These are phyloP conservation scores for Fusarium verticillioides DNA, from an alignment of 2,329 filamentous ascomycete genomes.

Conservation along the genomic window DNA sequence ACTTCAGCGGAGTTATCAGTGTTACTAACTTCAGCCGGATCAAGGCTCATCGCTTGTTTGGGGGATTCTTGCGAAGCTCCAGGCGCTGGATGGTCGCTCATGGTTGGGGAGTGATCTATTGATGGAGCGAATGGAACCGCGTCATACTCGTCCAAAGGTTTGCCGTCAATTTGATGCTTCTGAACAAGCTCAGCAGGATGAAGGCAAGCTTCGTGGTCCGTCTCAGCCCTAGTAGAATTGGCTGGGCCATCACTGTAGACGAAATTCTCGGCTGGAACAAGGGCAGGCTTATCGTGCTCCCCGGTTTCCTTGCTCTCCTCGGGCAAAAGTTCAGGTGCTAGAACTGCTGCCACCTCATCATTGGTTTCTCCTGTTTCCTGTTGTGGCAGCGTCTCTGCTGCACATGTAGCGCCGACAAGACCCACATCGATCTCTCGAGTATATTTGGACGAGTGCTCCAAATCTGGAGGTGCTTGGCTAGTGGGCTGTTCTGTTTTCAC, in stretches of 20 bases:
- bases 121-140: neutral
- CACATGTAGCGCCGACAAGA: neutral
- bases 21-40: neutral
- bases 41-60: neutral
- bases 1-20: neutral
- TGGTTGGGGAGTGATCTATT: neutral
- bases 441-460: neutral
- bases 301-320: conserved; percentile 23
- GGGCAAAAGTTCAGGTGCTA: neutral
- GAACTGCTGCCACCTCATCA: neutral
- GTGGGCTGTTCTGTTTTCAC: neutral
- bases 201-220: neutral
- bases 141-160: neutral
- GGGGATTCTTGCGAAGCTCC: neutral
- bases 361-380: neutral
- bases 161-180: neutral
- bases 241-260: neutral
- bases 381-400: neutral
- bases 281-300: neutral
- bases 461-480: neutral
- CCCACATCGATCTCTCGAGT: neutral
- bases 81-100: neutral
- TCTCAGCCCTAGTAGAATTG: neutral
- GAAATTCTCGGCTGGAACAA: neutral
- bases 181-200: neutral